Conservation (phyloP, 805 yeast species). For the Lachancea cidri region DNA sequence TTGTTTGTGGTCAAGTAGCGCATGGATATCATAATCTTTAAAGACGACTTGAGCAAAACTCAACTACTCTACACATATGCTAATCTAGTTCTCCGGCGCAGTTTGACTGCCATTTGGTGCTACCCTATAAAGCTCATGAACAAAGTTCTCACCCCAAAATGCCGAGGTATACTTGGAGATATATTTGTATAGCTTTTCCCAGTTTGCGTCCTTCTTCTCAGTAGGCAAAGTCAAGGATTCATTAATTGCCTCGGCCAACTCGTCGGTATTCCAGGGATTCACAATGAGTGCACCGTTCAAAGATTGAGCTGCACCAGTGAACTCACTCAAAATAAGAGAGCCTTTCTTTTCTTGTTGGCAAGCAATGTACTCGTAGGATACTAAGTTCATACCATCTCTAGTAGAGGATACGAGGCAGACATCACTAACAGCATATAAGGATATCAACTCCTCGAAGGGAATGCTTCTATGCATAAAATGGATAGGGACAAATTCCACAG, state of each 20-base stretch:
- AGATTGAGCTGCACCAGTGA: slow-evolving; percentile 99
- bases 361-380: slow-evolving; percentile 93
- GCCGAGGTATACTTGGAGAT: slow-evolving; percentile 91
- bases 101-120: slow-evolving; percentile 13
- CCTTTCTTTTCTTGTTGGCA: slow-evolving; percentile 88
- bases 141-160: slow-evolving; percentile 96
- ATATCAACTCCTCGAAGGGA: slow-evolving; percentile 85
- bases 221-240: slow-evolving; percentile 82
- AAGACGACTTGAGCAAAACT: not conserved
- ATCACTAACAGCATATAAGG: slow-evolving; percentile 80
- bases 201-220: slow-evolving; percentile 74
- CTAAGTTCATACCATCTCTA: slow-evolving; percentile 98
- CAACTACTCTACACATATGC: not conserved
- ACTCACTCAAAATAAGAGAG: slow-evolving; percentile 81
- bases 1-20: not conserved
- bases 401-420: slow-evolving; percentile 92
- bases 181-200: slow-evolving; percentile 77
- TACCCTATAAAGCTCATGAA: slow-evolving; percentile 64
- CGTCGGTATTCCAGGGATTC: slow-evolving; percentile 98
- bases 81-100: not conserved
- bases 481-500: slow-evolving; percentile 95
- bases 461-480: slow-evolving; percentile 93
- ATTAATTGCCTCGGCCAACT: slow-evolving; percentile 75
- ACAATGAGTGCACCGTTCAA: slow-evolving; percentile 90
- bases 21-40: not conserved